Evolutionary conservation across 768 basidiomycete species (phyloP), one percentile per base, ranked within the genome.

Genomic region (Rhodotorula taiwanensis): DNA sequence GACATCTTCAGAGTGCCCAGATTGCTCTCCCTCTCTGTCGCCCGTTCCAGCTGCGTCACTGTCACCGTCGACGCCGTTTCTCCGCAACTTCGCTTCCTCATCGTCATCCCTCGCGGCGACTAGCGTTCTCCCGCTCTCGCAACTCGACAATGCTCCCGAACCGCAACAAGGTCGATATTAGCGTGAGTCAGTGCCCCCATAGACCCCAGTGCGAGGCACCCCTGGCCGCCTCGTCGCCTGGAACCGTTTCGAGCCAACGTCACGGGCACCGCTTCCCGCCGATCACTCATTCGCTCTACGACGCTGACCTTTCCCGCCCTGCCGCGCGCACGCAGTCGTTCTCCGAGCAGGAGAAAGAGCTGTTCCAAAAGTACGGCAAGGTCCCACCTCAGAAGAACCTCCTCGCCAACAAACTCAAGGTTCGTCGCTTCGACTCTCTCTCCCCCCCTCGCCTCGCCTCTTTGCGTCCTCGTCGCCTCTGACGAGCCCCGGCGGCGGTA

Each of bases 381-480:
- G 79, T 94, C 39, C 94, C 94, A 28, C 84, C 84, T 5, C 89
- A 90, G 77, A 98, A 97, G 84, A 92, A 88, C 76, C 79, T 88
- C 56, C 82, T 98, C 70, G 86, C 81, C 74, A 92, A 91, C 80
- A 91, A 95, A 86, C 89, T 92, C 77, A 94, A 90, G 85, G 93
- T 89, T 49, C 53, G 80, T 51, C 49, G 6, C 51, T 31, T 41
- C 45, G 25, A n/a, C 25, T 42, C 16, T 28, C 48, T 54, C 31
- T 6, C 53, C n/a, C 1, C 1, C n/a, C 21, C 14, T 20, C 43
- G 45, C 43, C 28, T 28, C 21, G 42, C 15, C 28, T 53, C 48
- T 39, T 41, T 33, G n/a, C 59, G 49, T 39, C 59, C 41, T 41
- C 27, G 45, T 44, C 33, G 27, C 44, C 4, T 36, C 28, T 27